A percentile compares a stretch with the other conserved stretches of the same genome.
Evolutionary conservation across 1,139 yeast species (phyloP).

Genomic region (Protomyces inundatus): DNA sequence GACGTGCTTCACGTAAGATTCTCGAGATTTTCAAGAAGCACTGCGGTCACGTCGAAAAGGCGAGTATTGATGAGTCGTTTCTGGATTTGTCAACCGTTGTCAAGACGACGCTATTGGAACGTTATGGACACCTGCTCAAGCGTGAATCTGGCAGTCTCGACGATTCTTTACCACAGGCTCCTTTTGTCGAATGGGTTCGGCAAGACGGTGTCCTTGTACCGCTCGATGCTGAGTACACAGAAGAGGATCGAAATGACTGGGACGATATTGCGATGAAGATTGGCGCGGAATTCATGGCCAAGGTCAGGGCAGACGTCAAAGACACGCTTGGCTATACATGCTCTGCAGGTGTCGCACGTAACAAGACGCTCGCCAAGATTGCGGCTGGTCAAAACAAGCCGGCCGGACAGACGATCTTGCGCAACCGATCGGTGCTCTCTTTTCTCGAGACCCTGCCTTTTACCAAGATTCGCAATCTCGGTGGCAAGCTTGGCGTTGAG

Average conservation of each 20-base stretch:
- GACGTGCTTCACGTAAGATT: constrained; percentile 80
- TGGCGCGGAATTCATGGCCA: constrained; percentile 56
- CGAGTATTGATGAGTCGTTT: constrained; percentile 92
- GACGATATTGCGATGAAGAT: constrained; percentile 68
- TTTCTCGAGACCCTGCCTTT: constrained; percentile 62
- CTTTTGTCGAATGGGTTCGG: constrained; percentile 32
- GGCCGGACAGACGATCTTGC: constrained; percentile 60
- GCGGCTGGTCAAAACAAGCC: constrained; percentile 87
- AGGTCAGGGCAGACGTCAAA: constrained; percentile 52
- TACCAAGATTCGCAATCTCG: constrained; percentile 80
- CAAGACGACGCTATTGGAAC: constrained; percentile 38
- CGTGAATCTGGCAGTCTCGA: constrained; percentile 16
- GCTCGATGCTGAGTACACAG: constrained; percentile 30
- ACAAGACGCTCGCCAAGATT: constrained; percentile 75
- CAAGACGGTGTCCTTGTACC: constrained; percentile 35
- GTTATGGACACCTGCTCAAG: constrained; percentile 40
- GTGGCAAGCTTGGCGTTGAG: constrained; percentile 79
- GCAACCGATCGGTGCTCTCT: constrained; percentile 45
- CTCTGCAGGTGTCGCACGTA: constrained; percentile 79
- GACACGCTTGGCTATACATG: constrained; percentile 70
- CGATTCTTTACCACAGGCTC: constrained; percentile 29
- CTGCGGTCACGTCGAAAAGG: constrained; percentile 76
- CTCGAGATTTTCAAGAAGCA: constrained; percentile 52
- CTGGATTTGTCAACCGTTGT: constrained; percentile 67
- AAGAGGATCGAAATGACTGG: constrained; percentile 55